Conservation (phyloP, 768 basidiomycete species). For the Mycena filopes region DNA sequence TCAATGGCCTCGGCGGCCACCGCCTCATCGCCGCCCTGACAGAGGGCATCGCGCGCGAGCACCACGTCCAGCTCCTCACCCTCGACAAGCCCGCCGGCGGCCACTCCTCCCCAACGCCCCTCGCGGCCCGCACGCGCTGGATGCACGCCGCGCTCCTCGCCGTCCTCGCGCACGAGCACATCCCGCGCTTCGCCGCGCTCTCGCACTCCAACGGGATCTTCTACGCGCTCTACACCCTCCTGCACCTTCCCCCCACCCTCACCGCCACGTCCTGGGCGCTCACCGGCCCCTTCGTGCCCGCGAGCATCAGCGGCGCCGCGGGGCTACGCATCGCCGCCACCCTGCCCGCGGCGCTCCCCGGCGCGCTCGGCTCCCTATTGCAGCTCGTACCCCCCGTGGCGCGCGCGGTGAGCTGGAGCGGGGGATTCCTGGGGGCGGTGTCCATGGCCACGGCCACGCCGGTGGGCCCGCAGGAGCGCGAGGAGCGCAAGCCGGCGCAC, state of each 20-base stretch:
- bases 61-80: slow-evolving; percentile 26
- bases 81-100: slow-evolving; percentile 27
- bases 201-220: slow-evolving; percentile 33
- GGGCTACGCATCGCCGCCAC: slow-evolving; percentile 21
- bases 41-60: slow-evolving; percentile 28
- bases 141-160: slow-evolving; percentile 31
- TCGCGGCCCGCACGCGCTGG: slow-evolving; percentile 25
- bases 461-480: neutral
- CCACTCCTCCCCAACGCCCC: slow-evolving; percentile 21
- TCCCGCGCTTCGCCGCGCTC: slow-evolving; percentile 26
- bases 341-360: slow-evolving; percentile 25
- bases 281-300: neutral
- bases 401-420: slow-evolving; percentile 19
- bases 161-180: slow-evolving; percentile 19
- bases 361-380: slow-evolving; percentile 23
- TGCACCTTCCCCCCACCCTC: slow-evolving; percentile 14
- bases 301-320: slow-evolving; percentile 20
- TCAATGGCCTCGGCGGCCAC: slow-evolving; percentile 34
- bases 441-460: slow-evolving; percentile 2
- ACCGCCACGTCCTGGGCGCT: slow-evolving; percentile 2
- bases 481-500: slow-evolving; percentile 19
- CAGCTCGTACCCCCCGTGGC: slow-evolving; percentile 20
- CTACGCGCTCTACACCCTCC: slow-evolving; percentile 30
- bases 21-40: slow-evolving; percentile 27
- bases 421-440: slow-evolving; percentile 21